phyloP scores from a whole-genome alignment of 441 rosid genomes.

The Croton setiger region DNA sequence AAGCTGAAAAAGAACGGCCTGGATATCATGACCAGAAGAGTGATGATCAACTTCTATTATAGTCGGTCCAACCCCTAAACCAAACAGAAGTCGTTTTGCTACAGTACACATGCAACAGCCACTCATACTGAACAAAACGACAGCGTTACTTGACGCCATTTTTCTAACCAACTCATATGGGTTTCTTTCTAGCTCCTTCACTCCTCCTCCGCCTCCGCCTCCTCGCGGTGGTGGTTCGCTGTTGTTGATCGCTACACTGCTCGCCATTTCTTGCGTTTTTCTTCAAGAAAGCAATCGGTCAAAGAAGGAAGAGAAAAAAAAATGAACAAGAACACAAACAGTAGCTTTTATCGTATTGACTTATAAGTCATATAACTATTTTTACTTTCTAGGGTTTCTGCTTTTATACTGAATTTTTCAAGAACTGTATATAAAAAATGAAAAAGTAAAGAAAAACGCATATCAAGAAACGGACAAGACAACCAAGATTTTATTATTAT shows the following conservation, averaged over 20 bases:
- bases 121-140: slow-evolving; percentile 73
- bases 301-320: neutral
- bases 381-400: no score
- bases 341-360: neutral
- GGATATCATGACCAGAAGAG: slow-evolving; percentile 30
- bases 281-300: neutral
- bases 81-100: slow-evolving; percentile 77
- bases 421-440: neutral
- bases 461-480: no score
- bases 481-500: no score
- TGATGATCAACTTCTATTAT: slow-evolving; percentile 67
- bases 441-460: no score
- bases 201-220: no score
- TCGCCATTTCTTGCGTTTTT: slow-evolving; percentile 24
- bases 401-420: neutral
- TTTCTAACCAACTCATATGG: slow-evolving; percentile 48
- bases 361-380: neutral
- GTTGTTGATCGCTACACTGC: slow-evolving; percentile 18
- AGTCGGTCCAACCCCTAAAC: slow-evolving; percentile 79
- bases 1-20: slow-evolving; percentile 36
- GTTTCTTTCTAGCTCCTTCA: neutral
- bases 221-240: slow-evolving; percentile 19
- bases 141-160: slow-evolving; percentile 59
- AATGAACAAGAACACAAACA: neutral
- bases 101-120: slow-evolving; percentile 97